Base-by-base conservation (phyloP, 176 grass and related monocot species). In the Ensete ventricosum region DNA sequence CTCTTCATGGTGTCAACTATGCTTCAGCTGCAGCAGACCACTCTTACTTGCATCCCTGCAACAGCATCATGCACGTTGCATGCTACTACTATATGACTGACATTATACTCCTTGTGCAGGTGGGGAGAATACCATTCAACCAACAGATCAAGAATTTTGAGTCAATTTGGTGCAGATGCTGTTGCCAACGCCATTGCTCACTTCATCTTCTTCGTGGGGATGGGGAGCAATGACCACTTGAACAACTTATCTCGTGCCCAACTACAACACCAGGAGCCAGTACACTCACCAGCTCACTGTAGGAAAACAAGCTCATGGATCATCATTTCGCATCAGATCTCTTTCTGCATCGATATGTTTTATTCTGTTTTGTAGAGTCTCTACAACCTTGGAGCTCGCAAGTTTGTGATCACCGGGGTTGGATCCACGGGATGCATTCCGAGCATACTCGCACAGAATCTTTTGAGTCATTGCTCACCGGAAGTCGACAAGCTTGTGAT, bases 231-330 rank as follows among this genome's bases (percentile, higher is more conserved):
- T 48, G 95, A 94, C 85, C 94, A 99, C 87, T 80, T 94, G 24
- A 99, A 94, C 82, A 94, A 99, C 84, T 99, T 99, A 99, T 80
- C 91, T 99, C 3, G 87, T 99, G 95, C 90, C 95, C 22, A 89
- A 91, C 81, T 99, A 99, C 80, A 81, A 91, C 88, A 91, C 90
- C 60, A 74, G 95, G n/a, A 89, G 58, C 76, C 84, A 89, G 77
- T 99, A 94, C 71, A 72, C 85, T 74, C 87, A 55, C 58, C 90
- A 99, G 79, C 88, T 99, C 20, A 60, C 92, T 26, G 84, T 92
- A 43, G 66, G 50, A 72, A 0, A 84, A 76, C 17, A 62, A 85
- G 12, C 89, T 87, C 21, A 80, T 78, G 1, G 26, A 78, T 12
- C 54, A 78, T 12, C 54, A 52, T 55, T 80, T 85, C 51, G 72